Evolutionary conservation across 2,329 filamentous ascomycete species (phyloP), one percentile per base, ranked within the genome.

Genomic region (Didymosphaeria variabile): DNA sequence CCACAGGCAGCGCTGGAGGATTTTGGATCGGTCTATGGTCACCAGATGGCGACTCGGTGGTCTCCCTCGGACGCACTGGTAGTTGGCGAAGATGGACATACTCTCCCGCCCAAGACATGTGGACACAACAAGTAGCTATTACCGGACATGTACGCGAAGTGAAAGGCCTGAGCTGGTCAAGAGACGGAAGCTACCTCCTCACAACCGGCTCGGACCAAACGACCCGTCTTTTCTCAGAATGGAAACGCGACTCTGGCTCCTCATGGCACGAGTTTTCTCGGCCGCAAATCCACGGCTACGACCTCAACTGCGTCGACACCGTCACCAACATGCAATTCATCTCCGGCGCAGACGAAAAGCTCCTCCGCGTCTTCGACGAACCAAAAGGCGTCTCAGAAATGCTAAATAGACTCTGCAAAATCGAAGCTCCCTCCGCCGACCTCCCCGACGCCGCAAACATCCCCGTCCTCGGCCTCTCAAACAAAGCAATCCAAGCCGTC

Each of bases 21-120:
- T 97, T 98, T 77, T 99, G 95, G 94, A 93, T 91, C 13, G 94
- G 94, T 0, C 84, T 98, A 0, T 99, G 95, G 95, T 91, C 91
- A 6, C 92, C 93, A 3, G 84, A 90, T 65, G 92, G 92, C 9
- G 82, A 83, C 17, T 88, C 88, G 1, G 90, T 97, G 15, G 90
- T 91, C 5, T 94, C 92, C 62, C 86, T 99, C 19, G 93, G 94
- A 0, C 88, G 94, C 44, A 98, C 94, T 0, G 95, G 95, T 31
- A 95, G 93, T 76, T 99, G 95, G 95, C 86, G 95, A 64, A 81
- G 90, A 57, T 99, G 95, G 95, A 84, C 86, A 29, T 88, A 89
- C 72, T 84, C 90, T 46, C 67, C 75, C 2, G 78, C 80, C 0
- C 79, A 82, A 44, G 90, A 93, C 71, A 82, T 86, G 61, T 99